Evolutionary conservation across 805 yeast genomes (phyloP), one percentile per base, ranked within the genome.

Genomic region (Candida xyloterini): DNA sequence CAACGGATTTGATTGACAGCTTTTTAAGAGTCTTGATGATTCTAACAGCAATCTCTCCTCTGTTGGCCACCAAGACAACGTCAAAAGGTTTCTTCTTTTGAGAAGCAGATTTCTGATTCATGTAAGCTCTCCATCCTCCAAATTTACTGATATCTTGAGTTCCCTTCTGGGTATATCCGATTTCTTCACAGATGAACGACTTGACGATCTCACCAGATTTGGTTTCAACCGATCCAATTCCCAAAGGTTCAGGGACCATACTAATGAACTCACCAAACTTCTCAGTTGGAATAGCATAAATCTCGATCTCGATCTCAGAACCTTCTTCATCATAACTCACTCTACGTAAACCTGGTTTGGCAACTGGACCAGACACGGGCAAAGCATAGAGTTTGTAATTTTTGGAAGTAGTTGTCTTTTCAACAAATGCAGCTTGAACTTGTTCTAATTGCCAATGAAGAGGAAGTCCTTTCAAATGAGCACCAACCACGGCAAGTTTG

Each of bases 11-110:
- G 53, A 93, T 86, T 3, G 79, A 79, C 48, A 93, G 61, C 61
- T 82, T 83, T 63, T 85, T 86, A 58, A 91, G 70, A 14, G 99
- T 90, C 59, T 77, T 83, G 57, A 91, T 88, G 52, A 93, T 88
- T 56, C 99, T 73, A 22, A 90, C 97, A 2, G 99, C 97, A 55
- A 91, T 91, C 66, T 91, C 99, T 61, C 98, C 98, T 67, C 99
- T 78, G 70, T 91, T 91, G 28, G 98, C 98, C 39, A 91, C 93
- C 40, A 91, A 73, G n/a, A 91, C 96, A 9, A 83, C 75, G 15
- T 79, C 71, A 65, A 89, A 88, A 1, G 95, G 93, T 54, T 76
- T 78, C 42, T 65, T 66, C 13, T 51, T 44, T 15, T 54, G 53
- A 15, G 50, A 50, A 26, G 66, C 55, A 43, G 39, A 49, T 40